Evolutionary conservation across 2,329 filamentous ascomycete genomes (phyloP), one percentile per base, ranked within the genome.

Genomic region (Sphaerulina vaccinii): DNA sequence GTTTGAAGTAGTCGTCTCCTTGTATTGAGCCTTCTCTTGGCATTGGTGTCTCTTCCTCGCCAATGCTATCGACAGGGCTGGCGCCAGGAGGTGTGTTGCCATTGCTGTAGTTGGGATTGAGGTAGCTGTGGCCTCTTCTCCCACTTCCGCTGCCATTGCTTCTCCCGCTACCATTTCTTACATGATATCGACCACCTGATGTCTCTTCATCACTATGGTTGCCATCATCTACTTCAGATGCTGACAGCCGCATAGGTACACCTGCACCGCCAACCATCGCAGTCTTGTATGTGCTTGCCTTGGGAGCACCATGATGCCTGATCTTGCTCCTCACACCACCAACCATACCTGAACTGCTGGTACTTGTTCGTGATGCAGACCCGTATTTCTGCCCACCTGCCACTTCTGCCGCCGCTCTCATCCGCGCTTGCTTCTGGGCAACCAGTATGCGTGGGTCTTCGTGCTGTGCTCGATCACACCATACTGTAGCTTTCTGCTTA

Each of bases 401-500:
- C 6, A 97, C 85, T 73, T 96, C 90, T 63, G 87, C 83, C 50
- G 86, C 85, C 10, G 93, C 93, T 42, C 90, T 81, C 75, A 88
- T 84, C 76, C 93, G 95, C 52, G 91, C 93, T 32, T 88, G 87
- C 52, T 88, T 83, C 70, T 95, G 90, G 65, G 91, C 87, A 22
- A 90, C 90, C 3, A 86, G 75, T 51, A 93, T 75, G 44, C 90
- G 82, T 0, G 92, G 89, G 68, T 99, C 93, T 71, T 97, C 90
- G 56, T 88, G 85, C 70, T 99, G 93, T 8, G 92, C 82, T 48
- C 91, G 86, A 68, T 97, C 93, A 75, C 91, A 96, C 93, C 93
- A 99, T 3, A 99, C 93, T 0, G 93, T 99, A 24, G 90, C 93
- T 70, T 97, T 97, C 73, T 99, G 93, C 70, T 91, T 92, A 57